These are phyloP conservation scores for Paramyrothecium roridum DNA, from an alignment of 2,329 filamentous ascomycete species.

Conservation along the genomic window DNA sequence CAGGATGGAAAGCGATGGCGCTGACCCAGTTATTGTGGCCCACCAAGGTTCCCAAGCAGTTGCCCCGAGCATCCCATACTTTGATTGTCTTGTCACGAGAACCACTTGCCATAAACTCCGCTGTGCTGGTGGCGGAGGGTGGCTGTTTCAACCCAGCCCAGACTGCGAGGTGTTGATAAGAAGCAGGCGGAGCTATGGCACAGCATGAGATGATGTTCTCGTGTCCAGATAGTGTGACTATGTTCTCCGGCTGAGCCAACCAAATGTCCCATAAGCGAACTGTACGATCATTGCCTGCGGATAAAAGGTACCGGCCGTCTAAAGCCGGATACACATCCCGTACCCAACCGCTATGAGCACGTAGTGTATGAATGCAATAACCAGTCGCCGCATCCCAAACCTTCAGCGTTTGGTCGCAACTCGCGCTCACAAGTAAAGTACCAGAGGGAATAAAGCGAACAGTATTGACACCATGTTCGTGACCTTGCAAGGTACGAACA, in stretches of 20 bases:
- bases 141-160: constrained; percentile 82
- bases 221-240: constrained; percentile 77
- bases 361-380: constrained; percentile 82
- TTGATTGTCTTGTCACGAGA: constrained; percentile 88
- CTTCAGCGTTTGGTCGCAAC: constrained; percentile 75
- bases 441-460: constrained; percentile 83
- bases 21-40: constrained; percentile 97
- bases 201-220: constrained; percentile 86
- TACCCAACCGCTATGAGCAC: constrained; percentile 83
- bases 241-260: constrained; percentile 60
- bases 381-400: constrained; percentile 93
- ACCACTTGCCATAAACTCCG: constrained; percentile 87
- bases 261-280: constrained; percentile 81
- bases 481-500: constrained; percentile 83
- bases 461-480: constrained; percentile 86
- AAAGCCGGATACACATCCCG: constrained; percentile 79
- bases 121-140: constrained; percentile 68
- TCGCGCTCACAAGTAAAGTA: constrained; percentile 81
- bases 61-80: constrained; percentile 83
- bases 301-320: constrained; percentile 79
- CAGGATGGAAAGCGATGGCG: constrained; percentile 82
- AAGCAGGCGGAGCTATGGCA: constrained; percentile 74
- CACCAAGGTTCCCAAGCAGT: constrained; percentile 75
- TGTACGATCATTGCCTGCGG: constrained; percentile 77
- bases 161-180: constrained; percentile 73